A percentile compares a stretch with the other conserved stretches of the same genome.
These are phyloP conservation scores for Pascua sp. DNA, from an alignment of 1,284 basidiomycete genomes.

Conservation along the genomic window DNA sequence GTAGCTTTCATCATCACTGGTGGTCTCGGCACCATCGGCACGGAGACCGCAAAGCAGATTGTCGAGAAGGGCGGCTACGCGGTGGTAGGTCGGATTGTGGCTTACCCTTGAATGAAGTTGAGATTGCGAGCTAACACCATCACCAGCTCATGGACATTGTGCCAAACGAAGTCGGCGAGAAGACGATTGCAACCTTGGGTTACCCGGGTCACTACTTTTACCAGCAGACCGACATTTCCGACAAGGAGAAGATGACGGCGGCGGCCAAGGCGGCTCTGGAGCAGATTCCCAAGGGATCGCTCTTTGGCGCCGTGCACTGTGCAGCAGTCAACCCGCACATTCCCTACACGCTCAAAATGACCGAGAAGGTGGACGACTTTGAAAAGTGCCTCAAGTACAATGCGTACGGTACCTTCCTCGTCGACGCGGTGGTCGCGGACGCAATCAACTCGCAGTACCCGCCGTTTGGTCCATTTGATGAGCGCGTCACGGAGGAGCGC, in stretches of 20 bases:
- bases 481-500: constrained; percentile 17
- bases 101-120: too few relatives aligned
- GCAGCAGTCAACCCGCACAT: constrained; percentile 16
- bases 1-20: constrained; percentile 3
- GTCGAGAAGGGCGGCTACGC: constrained; percentile 4
- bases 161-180: neutral
- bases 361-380: constrained; percentile 15
- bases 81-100: neutral
- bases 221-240: constrained; percentile 11
- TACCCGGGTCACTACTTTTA: constrained; percentile 1
- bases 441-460: constrained; percentile 22
- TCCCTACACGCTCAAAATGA: constrained; percentile 7
- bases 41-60: neutral
- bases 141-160: neutral
- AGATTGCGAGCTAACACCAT: too few relatives aligned
- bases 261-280: constrained; percentile 6
- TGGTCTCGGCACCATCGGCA: constrained; percentile 6
- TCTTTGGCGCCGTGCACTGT: constrained; percentile 25
- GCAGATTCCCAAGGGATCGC: constrained; percentile 12
- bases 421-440: constrained; percentile 22
- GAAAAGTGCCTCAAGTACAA: constrained; percentile 15
- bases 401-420: constrained; percentile 21
- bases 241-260: constrained; percentile 5
- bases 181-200: neutral
- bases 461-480: neutral